These are phyloP conservation scores for Byssoonygena ceratinophila DNA, from an alignment of 2,329 filamentous ascomycete species.

Conservation along the genomic window DNA sequence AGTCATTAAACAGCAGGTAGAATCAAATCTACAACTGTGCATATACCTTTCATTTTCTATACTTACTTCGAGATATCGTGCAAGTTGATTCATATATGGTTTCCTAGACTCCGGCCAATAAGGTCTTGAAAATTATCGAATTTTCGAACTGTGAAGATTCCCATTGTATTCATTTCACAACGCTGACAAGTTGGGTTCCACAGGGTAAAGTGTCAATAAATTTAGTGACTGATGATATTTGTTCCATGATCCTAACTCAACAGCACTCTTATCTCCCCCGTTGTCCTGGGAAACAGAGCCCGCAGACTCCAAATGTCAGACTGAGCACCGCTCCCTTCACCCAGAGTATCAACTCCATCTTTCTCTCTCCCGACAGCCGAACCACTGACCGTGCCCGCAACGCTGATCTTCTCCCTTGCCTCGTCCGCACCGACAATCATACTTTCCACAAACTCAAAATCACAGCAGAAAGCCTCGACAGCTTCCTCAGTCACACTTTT, in stretches of 20 bases:
- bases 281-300: constrained; percentile 53
- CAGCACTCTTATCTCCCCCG: constrained; percentile 53
- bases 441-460: constrained; percentile 64
- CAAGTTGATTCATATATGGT: no score
- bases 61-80: no score
- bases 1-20: neutral
- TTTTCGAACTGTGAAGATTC: no score
- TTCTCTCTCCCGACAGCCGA: constrained; percentile 17
- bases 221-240: no score
- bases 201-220: no score
- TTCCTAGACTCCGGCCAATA: no score
- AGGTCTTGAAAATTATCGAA: no score
- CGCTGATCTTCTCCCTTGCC: constrained; percentile 28
- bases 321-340: constrained; percentile 21
- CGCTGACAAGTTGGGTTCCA: no score
- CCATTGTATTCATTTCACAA: no score
- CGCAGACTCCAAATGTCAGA: constrained; percentile 33
- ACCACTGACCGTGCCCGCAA: constrained; percentile 24
- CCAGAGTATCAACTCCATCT: constrained; percentile 25
- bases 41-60: neutral
- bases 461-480: constrained; percentile 69
- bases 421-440: constrained; percentile 52
- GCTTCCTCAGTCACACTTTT: constrained; percentile 72
- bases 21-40: neutral
- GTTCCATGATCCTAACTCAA: constrained; percentile 49